Percentiles rank a stretch among this genome's conserved stretches.
These are phyloP conservation scores for Colletotrichum gloeosporioides DNA, from an alignment of 2,329 filamentous ascomycete genomes.

Conservation along the genomic window DNA sequence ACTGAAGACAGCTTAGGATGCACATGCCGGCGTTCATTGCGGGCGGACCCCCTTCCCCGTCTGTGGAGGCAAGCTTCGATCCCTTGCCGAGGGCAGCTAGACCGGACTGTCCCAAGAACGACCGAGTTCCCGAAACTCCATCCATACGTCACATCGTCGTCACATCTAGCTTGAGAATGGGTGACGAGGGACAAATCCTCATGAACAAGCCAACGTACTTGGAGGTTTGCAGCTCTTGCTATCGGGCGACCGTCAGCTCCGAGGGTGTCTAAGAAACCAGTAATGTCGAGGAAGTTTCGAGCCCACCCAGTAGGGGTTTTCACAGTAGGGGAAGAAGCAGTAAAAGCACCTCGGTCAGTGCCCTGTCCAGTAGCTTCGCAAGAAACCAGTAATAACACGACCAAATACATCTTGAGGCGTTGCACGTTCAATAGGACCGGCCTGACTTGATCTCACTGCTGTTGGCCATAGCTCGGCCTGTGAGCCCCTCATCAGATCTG, in stretches of 20 bases:
- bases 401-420: background rate
- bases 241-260: accelerated
- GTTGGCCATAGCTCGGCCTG: accelerated
- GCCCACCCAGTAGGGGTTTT: too few relatives aligned
- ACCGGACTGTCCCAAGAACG: background rate
- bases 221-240: background rate
- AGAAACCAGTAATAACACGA: accelerated
- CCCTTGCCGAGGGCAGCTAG: background rate
- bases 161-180: background rate
- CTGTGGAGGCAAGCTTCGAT: background rate
- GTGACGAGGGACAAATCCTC: background rate
- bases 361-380: too few relatives aligned
- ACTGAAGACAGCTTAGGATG: background rate
- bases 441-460: accelerated
- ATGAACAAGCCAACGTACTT: accelerated
- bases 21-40: background rate
- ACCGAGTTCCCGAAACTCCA: background rate
- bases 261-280: accelerated
- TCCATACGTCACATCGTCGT: background rate
- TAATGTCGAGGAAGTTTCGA: too few relatives aligned
- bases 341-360: too few relatives aligned
- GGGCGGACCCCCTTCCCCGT: background rate
- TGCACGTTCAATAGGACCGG: accelerated
- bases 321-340: too few relatives aligned
- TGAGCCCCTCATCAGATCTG: background rate